Evolutionary conservation across 2,329 filamentous ascomycete genomes (phyloP).

Genomic region (Xylaria sp.): DNA sequence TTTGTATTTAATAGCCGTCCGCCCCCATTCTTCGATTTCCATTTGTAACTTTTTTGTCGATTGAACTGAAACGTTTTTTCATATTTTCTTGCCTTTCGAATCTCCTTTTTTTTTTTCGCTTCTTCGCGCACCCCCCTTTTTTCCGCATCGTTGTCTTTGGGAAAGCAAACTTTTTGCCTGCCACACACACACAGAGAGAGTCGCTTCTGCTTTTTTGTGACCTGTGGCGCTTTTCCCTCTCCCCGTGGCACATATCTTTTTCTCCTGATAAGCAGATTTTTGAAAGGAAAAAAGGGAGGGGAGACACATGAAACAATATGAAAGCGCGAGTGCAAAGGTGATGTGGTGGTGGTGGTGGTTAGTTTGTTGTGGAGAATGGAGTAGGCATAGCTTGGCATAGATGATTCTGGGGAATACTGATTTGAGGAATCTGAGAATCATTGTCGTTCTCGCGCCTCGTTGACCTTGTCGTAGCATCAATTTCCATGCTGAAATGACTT

Average conservation of each 20-base stretch:
- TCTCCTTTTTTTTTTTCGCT: not conserved
- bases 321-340: not conserved
- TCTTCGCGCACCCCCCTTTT: not conserved
- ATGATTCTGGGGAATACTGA: not conserved
- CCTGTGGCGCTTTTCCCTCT: not conserved
- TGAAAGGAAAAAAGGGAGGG: not conserved
- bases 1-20: constrained; percentile 13
- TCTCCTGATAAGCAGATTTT: not conserved
- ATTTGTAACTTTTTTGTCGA: constrained; percentile 11
- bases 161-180: no score
- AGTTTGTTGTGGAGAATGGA: not conserved
- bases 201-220: not conserved
- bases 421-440: not conserved
- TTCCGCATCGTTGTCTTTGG: constrained; percentile 9
- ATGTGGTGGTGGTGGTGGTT: not conserved
- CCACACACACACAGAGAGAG: not conserved
- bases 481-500: not conserved
- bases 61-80: constrained; percentile 5
- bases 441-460: not conserved
- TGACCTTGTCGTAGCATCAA: not conserved
- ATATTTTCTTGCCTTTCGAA: constrained; percentile 7
- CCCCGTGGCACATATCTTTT: not conserved
- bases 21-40: constrained; percentile 15
- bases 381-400: not conserved
- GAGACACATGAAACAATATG: not conserved